Percentiles rank a stretch among this genome's conserved stretches.
These are phyloP conservation scores for Hypomyces rosellus DNA, from an alignment of 2,329 filamentous ascomycete species.

Conservation along the genomic window DNA sequence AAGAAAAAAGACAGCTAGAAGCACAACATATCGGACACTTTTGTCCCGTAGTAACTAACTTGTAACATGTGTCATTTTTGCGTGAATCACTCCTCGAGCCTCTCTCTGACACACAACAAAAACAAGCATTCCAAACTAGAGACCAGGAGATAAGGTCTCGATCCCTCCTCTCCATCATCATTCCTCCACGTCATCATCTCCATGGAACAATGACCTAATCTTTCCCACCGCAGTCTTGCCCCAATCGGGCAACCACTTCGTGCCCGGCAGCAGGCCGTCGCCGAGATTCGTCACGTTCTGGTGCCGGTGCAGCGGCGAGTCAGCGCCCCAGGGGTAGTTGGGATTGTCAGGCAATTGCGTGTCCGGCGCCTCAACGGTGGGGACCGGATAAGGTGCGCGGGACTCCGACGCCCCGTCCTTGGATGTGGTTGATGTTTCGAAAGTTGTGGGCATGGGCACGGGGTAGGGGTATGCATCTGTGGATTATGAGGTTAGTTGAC, in stretches of 20 bases:
- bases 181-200: not conserved
- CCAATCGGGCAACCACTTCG: conserved; percentile 1
- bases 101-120: no score
- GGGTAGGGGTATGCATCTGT: conserved; percentile 6
- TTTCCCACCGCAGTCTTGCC: conserved; percentile 1
- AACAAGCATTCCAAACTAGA: no score
- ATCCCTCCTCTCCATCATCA: not conserved
- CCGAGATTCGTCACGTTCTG: conserved; percentile 23
- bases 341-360: conserved; percentile 22
- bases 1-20: not conserved
- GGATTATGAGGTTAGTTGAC: not conserved
- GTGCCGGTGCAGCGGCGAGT: conserved; percentile 30
- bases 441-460: conserved; percentile 10
- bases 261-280: conserved; percentile 11
- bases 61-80: no score
- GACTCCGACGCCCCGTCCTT: conserved; percentile 7
- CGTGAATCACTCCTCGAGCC: no score
- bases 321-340: conserved; percentile 32
- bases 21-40: not conserved
- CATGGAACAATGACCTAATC: conserved; percentile 3
- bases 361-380: conserved; percentile 14
- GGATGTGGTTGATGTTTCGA: conserved; percentile 14
- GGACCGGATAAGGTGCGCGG: conserved; percentile 12
- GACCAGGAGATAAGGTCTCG: not conserved
- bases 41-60: no score